Conservation (phyloP, 1,284 basidiomycete genomes). For the Cryptococcus jaspeensis region DNA sequence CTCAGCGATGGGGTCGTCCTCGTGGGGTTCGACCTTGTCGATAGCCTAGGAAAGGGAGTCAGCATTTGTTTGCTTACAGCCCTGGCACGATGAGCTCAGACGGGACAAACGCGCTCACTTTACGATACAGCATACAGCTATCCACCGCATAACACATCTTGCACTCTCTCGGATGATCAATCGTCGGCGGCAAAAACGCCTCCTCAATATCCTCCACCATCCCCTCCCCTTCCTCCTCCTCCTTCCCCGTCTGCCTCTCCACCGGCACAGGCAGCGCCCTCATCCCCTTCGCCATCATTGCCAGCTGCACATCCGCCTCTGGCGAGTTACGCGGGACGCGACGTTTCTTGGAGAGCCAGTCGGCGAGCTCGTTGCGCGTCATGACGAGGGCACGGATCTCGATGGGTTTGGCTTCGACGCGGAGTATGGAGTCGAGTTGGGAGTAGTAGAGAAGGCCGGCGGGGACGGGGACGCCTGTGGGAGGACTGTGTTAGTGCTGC, state of each 20-base stretch:
- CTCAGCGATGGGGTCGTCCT: slow-evolving; percentile 67
- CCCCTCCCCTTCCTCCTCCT: background rate
- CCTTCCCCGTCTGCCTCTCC: background rate
- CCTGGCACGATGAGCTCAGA: background rate
- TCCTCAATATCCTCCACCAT: slow-evolving; percentile 25
- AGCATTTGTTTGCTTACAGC: slow-evolving; percentile 1
- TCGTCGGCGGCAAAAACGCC: slow-evolving; percentile 76
- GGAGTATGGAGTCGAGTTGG: slow-evolving; percentile 80
- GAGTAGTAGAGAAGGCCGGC: slow-evolving; percentile 92
- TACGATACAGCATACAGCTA: slow-evolving; percentile 90
- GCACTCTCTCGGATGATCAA: slow-evolving; percentile 78
- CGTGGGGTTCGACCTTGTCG: slow-evolving; percentile 60
- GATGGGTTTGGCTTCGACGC: slow-evolving; percentile 71
- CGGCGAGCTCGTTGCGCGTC: slow-evolving; percentile 81
- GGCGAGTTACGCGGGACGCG: slow-evolving; percentile 10
- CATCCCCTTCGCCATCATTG: background rate
- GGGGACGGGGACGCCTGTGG: slow-evolving; percentile 40
- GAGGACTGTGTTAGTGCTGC: background rate
- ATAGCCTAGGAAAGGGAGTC: slow-evolving; percentile 58
- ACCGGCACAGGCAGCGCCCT: background rate
- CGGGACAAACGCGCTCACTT: slow-evolving; percentile 60
- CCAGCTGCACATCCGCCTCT: background rate
- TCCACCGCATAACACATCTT: slow-evolving; percentile 78
- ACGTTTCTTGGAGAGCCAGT: slow-evolving; percentile 58
- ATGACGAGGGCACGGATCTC: slow-evolving; percentile 81